Evolutionary conservation across 257 asterid species (phyloP).

Genomic region (Striga asiatica): DNA sequence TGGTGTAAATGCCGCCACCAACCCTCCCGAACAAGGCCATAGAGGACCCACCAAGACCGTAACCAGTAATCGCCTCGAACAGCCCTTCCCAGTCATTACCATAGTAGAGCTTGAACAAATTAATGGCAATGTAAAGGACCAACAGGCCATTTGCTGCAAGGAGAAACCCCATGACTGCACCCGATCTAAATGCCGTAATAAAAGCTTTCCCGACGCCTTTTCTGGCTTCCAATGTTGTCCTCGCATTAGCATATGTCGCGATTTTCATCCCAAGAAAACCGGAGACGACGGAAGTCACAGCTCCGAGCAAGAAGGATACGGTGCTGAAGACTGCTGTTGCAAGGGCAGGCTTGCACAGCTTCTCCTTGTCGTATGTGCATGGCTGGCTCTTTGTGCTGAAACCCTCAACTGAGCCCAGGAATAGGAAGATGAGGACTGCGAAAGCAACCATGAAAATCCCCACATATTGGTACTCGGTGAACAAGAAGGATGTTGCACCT

Average conservation of each 20-base stretch:
- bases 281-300: slow-evolving; percentile 68
- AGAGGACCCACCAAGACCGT: slow-evolving; percentile 93
- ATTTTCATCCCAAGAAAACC: slow-evolving; percentile 96
- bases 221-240: slow-evolving; percentile 87
- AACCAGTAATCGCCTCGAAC: slow-evolving; percentile 81
- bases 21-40: slow-evolving; percentile 94
- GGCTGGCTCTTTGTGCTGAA: slow-evolving; percentile 59
- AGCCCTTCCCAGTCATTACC: slow-evolving; percentile 95
- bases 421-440: slow-evolving; percentile 79
- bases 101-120: slow-evolving; percentile 69
- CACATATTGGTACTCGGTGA: slow-evolving; percentile 66
- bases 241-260: slow-evolving; percentile 87
- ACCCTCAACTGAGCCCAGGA: slow-evolving; percentile 88
- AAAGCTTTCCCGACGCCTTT: slow-evolving; percentile 77
- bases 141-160: slow-evolving; percentile 82
- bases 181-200: slow-evolving; percentile 53
- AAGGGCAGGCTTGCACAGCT: slow-evolving; percentile 56
- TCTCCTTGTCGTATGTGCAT: slow-evolving; percentile 44
- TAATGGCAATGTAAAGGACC: slow-evolving; percentile 69
- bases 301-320: slow-evolving; percentile 72
- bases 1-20: slow-evolving; percentile 89
- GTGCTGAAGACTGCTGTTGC: slow-evolving; percentile 92
- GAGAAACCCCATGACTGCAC: slow-evolving; percentile 95
- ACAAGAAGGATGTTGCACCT: slow-evolving; percentile 88
- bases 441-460: slow-evolving; percentile 83